A percentile compares a stretch with the other conserved stretches of the same genome.
Conservation (phyloP, 805 yeast genomes). For the Pichia manshurica region DNA sequence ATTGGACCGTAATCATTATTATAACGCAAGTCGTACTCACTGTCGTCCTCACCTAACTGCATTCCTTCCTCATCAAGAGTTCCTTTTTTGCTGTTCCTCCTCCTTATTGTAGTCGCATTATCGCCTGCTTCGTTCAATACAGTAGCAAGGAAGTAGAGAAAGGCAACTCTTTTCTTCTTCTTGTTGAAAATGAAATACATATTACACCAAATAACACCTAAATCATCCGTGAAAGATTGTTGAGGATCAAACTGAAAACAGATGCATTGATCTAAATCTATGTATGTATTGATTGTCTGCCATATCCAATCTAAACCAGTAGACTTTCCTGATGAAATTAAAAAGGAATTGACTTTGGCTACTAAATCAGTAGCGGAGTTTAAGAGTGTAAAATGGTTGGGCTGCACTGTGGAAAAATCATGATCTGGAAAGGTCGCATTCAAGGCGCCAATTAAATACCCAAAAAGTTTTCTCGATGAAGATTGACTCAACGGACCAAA, state of each 20-base stretch:
- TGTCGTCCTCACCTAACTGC: conserved; percentile 28
- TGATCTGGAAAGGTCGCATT: conserved; percentile 95
- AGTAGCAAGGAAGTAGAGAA: conserved; percentile 60
- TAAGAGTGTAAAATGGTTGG: conserved; percentile 63
- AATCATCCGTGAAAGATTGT: conserved; percentile 61
- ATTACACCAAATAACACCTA: conserved; percentile 60
- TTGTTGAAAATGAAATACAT: conserved; percentile 93
- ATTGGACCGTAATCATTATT: conserved; percentile 20
- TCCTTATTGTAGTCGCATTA: conserved; percentile 9
- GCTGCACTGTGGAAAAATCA: conserved; percentile 83
- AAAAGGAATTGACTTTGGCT: conserved; percentile 68
- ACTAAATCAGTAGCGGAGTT: conserved; percentile 44
- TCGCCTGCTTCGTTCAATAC: conserved; percentile 13
- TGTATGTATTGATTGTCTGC: conserved; percentile 80
- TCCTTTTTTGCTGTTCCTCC: conserved; percentile 31
- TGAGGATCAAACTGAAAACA: conserved; percentile 60
- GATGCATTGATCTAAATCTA: conserved; percentile 62
- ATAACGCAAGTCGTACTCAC: conserved; percentile 34
- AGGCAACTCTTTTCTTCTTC: conserved; percentile 86
- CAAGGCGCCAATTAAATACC: conserved; percentile 81
- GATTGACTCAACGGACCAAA: conserved; percentile 87
- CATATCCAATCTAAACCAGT: conserved; percentile 64
- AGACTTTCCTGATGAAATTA: conserved; percentile 58
- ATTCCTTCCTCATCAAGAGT: conserved; percentile 28
- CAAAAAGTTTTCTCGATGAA: conserved; percentile 84